Conservation (phyloP, 176 grass and related monocot genomes). For the Carex scoparia region DNA sequence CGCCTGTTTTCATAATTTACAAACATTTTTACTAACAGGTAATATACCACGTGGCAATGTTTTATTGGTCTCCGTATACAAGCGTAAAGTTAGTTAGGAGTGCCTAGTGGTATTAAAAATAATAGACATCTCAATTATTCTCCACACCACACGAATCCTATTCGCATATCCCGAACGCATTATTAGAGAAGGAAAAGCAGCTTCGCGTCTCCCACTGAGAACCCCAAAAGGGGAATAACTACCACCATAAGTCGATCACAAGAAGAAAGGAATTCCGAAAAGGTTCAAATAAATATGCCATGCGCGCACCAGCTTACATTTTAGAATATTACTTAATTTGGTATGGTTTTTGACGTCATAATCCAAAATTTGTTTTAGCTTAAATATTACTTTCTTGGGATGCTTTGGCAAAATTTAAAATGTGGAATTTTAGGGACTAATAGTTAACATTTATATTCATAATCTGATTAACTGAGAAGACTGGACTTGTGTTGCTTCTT, state of each 20-base stretch:
- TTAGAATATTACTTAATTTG: neutral
- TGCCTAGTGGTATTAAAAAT: neutral
- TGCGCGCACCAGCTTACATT: too few species aligned
- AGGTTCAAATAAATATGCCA: too few species aligned
- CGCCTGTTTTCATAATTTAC: neutral
- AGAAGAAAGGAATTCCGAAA: too few species aligned
- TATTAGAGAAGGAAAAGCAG: neutral
- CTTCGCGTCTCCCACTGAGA: neutral
- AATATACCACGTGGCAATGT: neutral
- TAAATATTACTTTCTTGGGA: neutral
- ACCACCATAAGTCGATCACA: neutral
- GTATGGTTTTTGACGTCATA: neutral
- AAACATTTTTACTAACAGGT: neutral
- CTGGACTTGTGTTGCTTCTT: neutral
- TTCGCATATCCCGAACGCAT: neutral
- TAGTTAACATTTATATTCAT: neutral
- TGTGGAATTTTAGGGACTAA: neutral
- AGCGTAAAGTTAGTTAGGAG: neutral
- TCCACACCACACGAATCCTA: neutral
- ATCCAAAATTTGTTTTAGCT: neutral
- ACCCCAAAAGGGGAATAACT: neutral
- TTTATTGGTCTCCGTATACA: too few species aligned
- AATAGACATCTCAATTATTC: conserved; percentile 5
- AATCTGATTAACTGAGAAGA: neutral
- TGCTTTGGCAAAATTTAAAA: neutral